Evolutionary conservation across 1,139 yeast genomes (phyloP).

Genomic region (Diutina siamensis): DNA sequence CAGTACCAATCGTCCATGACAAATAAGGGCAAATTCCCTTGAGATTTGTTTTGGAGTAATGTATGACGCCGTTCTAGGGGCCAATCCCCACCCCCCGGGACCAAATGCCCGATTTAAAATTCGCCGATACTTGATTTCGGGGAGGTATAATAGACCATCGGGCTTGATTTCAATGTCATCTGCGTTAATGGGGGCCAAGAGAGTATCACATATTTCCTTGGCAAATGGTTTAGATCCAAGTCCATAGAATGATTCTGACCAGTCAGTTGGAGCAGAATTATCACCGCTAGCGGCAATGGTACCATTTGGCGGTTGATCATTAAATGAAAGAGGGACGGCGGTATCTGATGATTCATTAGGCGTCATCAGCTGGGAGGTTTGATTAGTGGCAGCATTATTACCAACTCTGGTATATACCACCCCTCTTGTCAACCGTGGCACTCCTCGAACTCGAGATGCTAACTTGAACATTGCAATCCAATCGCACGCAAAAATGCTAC

Average conservation of each 20-base stretch:
- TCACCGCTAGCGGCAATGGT: neutral
- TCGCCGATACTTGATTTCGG: conserved; percentile 90
- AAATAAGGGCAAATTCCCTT: conserved; percentile 79
- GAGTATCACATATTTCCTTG: conserved; percentile 42
- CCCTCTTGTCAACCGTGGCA: neutral
- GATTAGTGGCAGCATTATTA: neutral
- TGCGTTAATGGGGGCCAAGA: conserved; percentile 48
- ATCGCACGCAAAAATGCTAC: too few relatives aligned
- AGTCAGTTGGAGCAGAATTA: conserved; percentile 22
- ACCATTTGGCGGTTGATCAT: neutral
- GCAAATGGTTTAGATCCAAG: conserved; percentile 69
- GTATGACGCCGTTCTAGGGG: conserved; percentile 79
- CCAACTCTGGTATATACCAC: conserved; percentile 1
- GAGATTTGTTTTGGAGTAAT: conserved; percentile 56
- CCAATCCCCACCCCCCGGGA: conserved; percentile 98
- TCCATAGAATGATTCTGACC: conserved; percentile 77
- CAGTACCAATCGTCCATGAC: conserved; percentile 81
- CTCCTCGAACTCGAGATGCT: neutral
- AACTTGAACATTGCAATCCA: neutral
- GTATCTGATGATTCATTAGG: too few relatives aligned
- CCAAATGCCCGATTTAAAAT: conserved; percentile 86
- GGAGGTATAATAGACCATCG: conserved; percentile 82
- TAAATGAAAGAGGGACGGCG: too few relatives aligned
- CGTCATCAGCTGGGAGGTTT: too few relatives aligned
- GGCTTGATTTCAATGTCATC: conserved; percentile 89